phyloP scores from a whole-genome alignment of 768 basidiomycete genomes.

The Boletus bicolor region DNA sequence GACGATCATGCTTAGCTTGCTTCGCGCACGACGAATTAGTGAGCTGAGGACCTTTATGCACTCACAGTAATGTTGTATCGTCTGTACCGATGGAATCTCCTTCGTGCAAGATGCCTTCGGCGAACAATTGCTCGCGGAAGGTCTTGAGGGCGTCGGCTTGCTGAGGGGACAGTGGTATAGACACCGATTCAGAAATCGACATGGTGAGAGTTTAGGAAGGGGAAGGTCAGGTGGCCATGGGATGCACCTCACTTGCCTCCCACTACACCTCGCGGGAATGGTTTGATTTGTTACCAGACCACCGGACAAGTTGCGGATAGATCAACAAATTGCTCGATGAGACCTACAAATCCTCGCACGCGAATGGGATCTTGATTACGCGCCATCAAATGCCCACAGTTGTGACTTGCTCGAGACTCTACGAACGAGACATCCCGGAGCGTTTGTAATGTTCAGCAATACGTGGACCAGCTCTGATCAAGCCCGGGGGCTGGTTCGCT shows the following conservation, averaged over 20 bases:
- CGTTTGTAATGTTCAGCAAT: neutral
- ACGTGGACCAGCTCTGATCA: neutral
- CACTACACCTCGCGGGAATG: neutral
- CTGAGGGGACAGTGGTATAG: slow-evolving; percentile 16
- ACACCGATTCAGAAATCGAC: slow-evolving; percentile 6
- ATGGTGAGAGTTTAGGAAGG: slow-evolving; percentile 5
- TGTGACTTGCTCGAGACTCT: neutral
- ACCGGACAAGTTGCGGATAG: neutral
- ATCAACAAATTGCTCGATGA: neutral
- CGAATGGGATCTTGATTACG: neutral
- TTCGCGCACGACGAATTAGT: neutral
- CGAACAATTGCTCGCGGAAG: slow-evolving; percentile 52
- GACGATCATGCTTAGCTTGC: slow-evolving; percentile 4
- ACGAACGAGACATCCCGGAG: neutral
- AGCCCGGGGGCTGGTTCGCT: no score
- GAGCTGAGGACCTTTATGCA: neutral
- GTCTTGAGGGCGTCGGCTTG: slow-evolving; percentile 40
- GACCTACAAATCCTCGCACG: neutral
- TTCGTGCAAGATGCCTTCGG: slow-evolving; percentile 54
- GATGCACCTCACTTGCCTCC: neutral
- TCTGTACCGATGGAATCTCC: slow-evolving; percentile 63
- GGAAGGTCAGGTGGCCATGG: neutral
- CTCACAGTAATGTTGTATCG: slow-evolving; percentile 57
- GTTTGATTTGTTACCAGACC: neutral
- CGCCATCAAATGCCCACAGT: neutral